Conservation (phyloP, 305 asterid species). For the Fraxinus angustifolia region DNA sequence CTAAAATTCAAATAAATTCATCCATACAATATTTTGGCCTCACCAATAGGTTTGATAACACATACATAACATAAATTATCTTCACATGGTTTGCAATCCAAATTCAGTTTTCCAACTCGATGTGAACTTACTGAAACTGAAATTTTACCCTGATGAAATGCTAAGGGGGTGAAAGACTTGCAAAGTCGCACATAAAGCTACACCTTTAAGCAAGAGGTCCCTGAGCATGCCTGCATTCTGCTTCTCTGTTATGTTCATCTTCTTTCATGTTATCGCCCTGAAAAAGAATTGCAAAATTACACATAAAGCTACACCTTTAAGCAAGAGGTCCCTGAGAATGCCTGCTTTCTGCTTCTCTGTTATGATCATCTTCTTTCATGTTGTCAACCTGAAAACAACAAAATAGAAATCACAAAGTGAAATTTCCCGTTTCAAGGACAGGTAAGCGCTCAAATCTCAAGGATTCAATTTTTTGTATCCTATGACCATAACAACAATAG, state of each 20-base stretch:
- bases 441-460: neutral
- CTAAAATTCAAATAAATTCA: neutral
- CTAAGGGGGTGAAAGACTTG: constrained; percentile 4
- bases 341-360: constrained; percentile 33
- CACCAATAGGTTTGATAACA: neutral
- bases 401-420: neutral
- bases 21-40: neutral
- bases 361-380: constrained; percentile 37
- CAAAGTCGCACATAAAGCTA: constrained; percentile 6
- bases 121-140: constrained; percentile 1
- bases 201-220: constrained; percentile 31
- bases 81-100: constrained; percentile 13
- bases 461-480: neutral
- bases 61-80: constrained; percentile 28
- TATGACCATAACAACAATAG: neutral
- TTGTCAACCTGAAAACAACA: constrained; percentile 30
- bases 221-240: constrained; percentile 34
- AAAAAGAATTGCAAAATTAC: neutral
- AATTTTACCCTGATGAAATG: neutral
- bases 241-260: constrained; percentile 34
- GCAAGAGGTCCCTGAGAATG: constrained; percentile 37
- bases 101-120: constrained; percentile 13
- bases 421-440: neutral
- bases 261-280: constrained; percentile 38
- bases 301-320: constrained; percentile 18